Evolutionary conservation across 495 filamentous ascomycete genomes (phyloP).

Genomic region (Trichoderma virens): DNA sequence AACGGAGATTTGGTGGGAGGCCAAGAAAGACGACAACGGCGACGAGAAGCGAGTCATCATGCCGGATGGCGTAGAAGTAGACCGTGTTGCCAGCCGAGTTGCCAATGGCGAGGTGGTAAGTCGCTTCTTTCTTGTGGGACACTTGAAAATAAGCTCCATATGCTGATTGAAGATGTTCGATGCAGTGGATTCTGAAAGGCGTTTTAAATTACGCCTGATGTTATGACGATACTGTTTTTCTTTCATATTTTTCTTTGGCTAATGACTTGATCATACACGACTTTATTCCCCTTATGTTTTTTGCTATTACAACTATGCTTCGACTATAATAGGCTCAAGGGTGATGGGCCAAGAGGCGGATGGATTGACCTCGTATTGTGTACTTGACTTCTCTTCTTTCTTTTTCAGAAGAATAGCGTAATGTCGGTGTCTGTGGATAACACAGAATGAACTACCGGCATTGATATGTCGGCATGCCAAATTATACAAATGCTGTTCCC

Average conservation of each 20-base stretch:
- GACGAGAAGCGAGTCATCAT: constrained; percentile 40
- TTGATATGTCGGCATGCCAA: no score
- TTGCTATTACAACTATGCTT: no score
- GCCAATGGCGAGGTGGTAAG: constrained; percentile 71
- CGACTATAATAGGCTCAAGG: no score
- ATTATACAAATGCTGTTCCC: no score
- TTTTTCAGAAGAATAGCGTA: no score
- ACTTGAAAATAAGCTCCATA: neutral
- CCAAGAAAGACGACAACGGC: constrained; percentile 36
- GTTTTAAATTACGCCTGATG: constrained; percentile 53
- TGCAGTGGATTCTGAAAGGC: constrained; percentile 56
- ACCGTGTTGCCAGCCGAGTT: constrained; percentile 60
- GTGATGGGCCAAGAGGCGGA: no score
- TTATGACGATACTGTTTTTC: neutral
- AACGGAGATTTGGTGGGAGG: constrained; percentile 71
- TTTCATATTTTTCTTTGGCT: neutral
- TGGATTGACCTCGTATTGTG: no score
- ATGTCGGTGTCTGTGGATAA: no score
- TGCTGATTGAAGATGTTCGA: neutral
- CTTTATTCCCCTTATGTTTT: no score
- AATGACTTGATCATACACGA: no score
- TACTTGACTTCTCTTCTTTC: no score
- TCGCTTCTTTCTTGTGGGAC: neutral
- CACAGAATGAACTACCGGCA: no score
- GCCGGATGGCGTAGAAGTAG: constrained; percentile 69